Evolutionary conservation across 23 red algal species (phyloP), one percentile per base, ranked within the genome.

Genomic region (Gracilaria domingensis): DNA sequence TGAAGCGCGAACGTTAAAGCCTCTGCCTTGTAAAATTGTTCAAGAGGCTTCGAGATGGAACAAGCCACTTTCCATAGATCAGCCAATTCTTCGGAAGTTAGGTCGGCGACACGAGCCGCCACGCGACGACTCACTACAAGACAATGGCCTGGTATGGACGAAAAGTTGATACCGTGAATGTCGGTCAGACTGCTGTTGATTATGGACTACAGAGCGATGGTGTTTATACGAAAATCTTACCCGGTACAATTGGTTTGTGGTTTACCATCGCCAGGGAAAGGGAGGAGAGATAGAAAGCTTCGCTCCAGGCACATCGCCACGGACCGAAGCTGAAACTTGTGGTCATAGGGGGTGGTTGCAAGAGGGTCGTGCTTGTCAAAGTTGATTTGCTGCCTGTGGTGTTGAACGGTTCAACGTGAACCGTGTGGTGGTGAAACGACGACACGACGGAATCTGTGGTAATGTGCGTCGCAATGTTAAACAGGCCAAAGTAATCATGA

Each of bases 11-110:
- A 88, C 49, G 92, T 95, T 42, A 98, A 60, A 1, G 84, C 91
- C 23, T 86, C 42, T 25, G 75, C 93, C 5, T 69, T 61, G 79
- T 58, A 88, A 69, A 79, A 40, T 25, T 20, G 17, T 80, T 95
- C 80, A 20, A 98, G 40, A 23, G 40, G 48, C 20, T 39, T 56
- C 1, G 92, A 86, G 13, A 98, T 71, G 26, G 6, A 29, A 25
- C 83, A 87, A 16, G 91, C 96, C 18, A 88, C 87, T 59, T 49
- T 69, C 92, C 92, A 98, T 28, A 98, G 60, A 89, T 98, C 96
- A 18, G 45, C 38, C 35, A 98, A 79, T 73, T 98, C 96, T 3
- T 59, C 80, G 17, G 54, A 35, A 25, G 58, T 84, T 61, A 95
- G 56, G 56, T 98, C 96, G 28, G 88, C 48, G 75, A 98, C 91